Conservation (phyloP, 176 grass and related monocot species). For the Musa schizocarpa region DNA sequence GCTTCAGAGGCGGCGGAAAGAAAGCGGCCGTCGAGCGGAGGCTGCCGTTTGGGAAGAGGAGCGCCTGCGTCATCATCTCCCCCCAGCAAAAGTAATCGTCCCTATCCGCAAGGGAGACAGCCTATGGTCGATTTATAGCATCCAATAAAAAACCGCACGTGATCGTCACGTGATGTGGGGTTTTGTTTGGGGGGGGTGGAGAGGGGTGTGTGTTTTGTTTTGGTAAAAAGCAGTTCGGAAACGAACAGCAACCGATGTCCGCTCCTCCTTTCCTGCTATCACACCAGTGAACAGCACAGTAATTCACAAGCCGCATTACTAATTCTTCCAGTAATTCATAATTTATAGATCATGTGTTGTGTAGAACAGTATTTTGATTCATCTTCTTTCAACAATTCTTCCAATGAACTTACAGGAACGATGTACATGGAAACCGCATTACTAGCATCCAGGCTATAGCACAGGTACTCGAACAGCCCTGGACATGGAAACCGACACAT, state of each 20-base stretch:
- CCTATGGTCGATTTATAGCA: not conserved
- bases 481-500: slow-evolving; percentile 10
- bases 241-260: too few relatives aligned
- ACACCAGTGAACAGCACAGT: too few relatives aligned
- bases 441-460: not conserved
- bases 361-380: not conserved
- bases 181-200: too few relatives aligned
- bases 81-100: not conserved
- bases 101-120: not conserved
- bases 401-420: not conserved
- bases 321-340: too few relatives aligned
- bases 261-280: too few relatives aligned
- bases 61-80: not conserved
- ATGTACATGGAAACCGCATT: not conserved
- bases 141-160: not conserved
- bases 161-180: not conserved
- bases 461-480: slow-evolving; percentile 8
- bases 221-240: too few relatives aligned
- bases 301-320: too few relatives aligned
- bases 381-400: slow-evolving; percentile 5
- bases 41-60: slow-evolving; percentile 8
- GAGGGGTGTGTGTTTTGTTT: too few relatives aligned
- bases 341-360: not conserved
- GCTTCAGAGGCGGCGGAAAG: not conserved
- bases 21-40: not conserved